Evolutionary conservation across 805 yeast species (phyloP), one percentile per base, ranked within the genome.

Genomic region (Helenozyma rhizophorensis): DNA sequence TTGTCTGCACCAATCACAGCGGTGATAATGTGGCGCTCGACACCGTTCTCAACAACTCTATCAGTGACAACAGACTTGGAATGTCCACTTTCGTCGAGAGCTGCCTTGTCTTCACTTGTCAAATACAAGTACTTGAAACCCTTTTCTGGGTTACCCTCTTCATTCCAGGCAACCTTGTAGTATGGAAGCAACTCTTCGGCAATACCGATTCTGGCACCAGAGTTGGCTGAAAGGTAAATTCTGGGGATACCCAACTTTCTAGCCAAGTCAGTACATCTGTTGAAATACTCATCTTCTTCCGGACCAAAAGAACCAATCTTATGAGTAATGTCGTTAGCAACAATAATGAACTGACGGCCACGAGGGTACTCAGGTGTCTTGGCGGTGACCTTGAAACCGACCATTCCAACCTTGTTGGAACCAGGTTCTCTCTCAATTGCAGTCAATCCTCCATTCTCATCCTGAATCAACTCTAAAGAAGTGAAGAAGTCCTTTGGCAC

Each of bases 251-350:
- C 98, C 45, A 80, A 73, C 55, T 76, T 71, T 67, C 96, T 78
- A 21, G 97, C 96, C 48, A 80, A 74, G 54, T 88, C 94, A 22
- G 98, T 93, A 45, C 89, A 95, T 57, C 82, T 80, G 70, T 85
- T 77, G 74, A 93, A 93, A 70, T 81, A 93, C 36, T 69, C 72
- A 65, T 93, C 98, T 67, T 93, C 99, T 51, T 75, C 81, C 15
- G 98, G 98, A 52, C 98, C 98, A 53, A 93, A 93, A 0, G 98
- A 94, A 63, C 99, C 99, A 64, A 93, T 90, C 78, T 88, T 89
- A 73, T 73, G 93, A 26, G 98, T 93, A 54, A 93, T 93, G 61
- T 93, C 99, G 56, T 93, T 93, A 28, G 99, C 97, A 57, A 93
- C 84, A 51, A 93, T 75, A 42, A 90, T 75, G 54, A 93, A 78